phyloP scores from a whole-genome alignment of 441 rosid genomes.

The Isatis lusitanica region DNA sequence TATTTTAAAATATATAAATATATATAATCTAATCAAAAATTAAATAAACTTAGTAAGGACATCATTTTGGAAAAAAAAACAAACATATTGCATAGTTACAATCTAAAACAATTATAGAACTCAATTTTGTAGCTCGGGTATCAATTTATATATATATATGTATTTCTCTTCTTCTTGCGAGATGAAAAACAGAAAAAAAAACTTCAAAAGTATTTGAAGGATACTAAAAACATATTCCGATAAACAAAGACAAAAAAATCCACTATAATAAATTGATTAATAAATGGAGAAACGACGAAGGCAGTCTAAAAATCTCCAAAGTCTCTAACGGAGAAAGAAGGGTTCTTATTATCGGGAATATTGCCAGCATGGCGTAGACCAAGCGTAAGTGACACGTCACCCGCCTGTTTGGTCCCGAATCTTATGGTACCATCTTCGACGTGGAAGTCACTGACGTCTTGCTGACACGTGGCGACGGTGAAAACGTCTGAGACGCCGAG shows the following conservation, averaged over 20 bases:
- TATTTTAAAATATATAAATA: neutral
- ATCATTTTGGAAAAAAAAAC: neutral
- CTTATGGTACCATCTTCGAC: conserved; percentile 56
- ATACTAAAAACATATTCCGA: conserved; percentile 7
- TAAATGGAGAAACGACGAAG: conserved; percentile 35
- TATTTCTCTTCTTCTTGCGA: conserved; percentile 32
- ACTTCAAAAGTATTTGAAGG: neutral
- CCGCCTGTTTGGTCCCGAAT: conserved; percentile 74
- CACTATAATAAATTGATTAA: conserved; percentile 21
- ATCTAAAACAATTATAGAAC: conserved; percentile 3
- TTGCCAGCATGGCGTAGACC: conserved; percentile 93
- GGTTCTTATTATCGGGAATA: conserved; percentile 66
- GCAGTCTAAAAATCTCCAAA: conserved; percentile 65
- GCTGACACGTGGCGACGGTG: conserved; percentile 34
- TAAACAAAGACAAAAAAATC: neutral
- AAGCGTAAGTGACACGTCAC: conserved; percentile 94
- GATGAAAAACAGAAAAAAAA: neutral
- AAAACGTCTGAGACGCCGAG: conserved; percentile 30
- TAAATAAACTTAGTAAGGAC: neutral
- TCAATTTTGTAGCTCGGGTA: neutral
- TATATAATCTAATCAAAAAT: neutral
- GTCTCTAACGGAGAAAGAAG: conserved; percentile 75
- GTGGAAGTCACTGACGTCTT: conserved; percentile 49
- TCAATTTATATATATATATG: neutral
- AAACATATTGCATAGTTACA: neutral